phyloP scores from a whole-genome alignment of 1,139 yeast species.

The Taphrina betulina region DNA sequence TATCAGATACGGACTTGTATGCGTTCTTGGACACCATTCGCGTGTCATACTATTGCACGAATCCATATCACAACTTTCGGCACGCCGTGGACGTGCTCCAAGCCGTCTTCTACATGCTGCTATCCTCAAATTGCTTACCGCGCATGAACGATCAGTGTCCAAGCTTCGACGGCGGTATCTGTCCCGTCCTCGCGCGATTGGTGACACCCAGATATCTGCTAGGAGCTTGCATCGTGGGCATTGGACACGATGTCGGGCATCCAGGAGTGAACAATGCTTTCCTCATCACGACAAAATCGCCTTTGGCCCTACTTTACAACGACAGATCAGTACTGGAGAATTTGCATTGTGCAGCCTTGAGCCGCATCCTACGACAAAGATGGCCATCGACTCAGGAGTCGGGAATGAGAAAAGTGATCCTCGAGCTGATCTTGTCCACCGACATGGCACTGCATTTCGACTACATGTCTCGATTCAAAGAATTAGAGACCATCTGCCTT shows the following conservation, averaged over 20 bases:
- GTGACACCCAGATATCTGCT: conserved; percentile 52
- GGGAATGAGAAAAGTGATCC: conserved; percentile 40
- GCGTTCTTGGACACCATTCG: conserved; percentile 14
- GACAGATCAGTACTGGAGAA: conserved; percentile 75
- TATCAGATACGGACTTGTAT: conserved; percentile 8
- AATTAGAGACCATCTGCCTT: conserved; percentile 5
- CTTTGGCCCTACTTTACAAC: conserved; percentile 61
- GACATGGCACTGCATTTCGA: conserved; percentile 90
- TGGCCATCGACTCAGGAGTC: conserved; percentile 58
- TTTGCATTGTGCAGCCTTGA: conserved; percentile 75
- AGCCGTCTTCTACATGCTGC: conserved; percentile 70
- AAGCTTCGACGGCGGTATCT: neutral
- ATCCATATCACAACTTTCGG: conserved; percentile 90
- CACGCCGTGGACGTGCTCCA: conserved; percentile 96
- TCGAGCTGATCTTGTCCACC: conserved; percentile 67
- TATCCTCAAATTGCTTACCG: conserved; percentile 5
- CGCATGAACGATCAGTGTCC: neutral
- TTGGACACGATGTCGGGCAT: conserved; percentile 95
- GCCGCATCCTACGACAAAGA: conserved; percentile 56
- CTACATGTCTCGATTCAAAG: conserved; percentile 54
- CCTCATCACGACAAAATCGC: conserved; percentile 61
- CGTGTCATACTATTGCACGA: conserved; percentile 48
- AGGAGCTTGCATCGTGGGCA: conserved; percentile 70
- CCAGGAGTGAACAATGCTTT: conserved; percentile 90
- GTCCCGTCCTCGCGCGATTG: conserved; percentile 36